These are phyloP conservation scores for Zygnema cylindricum DNA, from an alignment of 139 green algal species.

Conservation along the genomic window DNA sequence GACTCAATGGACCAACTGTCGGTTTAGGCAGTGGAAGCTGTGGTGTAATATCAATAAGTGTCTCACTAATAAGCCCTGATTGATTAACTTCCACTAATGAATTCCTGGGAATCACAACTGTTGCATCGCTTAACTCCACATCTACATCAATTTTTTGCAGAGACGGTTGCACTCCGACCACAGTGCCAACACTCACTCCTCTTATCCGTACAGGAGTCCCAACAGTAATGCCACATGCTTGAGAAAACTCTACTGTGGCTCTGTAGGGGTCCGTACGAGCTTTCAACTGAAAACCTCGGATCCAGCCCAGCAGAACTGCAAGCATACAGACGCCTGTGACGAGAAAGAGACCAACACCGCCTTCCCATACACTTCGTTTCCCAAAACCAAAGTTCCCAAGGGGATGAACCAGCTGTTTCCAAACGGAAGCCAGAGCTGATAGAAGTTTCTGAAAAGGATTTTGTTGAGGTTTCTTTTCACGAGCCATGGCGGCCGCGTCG, in stretches of 20 bases:
- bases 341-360: constrained; percentile 68
- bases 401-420: constrained; percentile 18
- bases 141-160: constrained; percentile 90
- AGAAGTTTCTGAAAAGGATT: neutral
- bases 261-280: constrained; percentile 57
- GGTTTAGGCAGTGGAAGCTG: constrained; percentile 79
- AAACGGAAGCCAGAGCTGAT: neutral
- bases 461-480: neutral
- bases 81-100: constrained; percentile 96
- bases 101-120: constrained; percentile 91
- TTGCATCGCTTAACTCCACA: constrained; percentile 83
- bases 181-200: constrained; percentile 83
- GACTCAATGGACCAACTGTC: constrained; percentile 75
- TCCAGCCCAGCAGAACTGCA: constrained; percentile 55
- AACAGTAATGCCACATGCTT: constrained; percentile 93
- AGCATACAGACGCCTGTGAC: constrained; percentile 55
- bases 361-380: constrained; percentile 62
- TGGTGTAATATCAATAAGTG: constrained; percentile 96
- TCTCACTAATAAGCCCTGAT: constrained; percentile 91
- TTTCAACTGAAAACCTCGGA: constrained; percentile 54
- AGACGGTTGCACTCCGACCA: constrained; percentile 85
- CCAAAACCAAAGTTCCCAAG: constrained; percentile 70
- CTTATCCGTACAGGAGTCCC: constrained; percentile 89
- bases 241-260: constrained; percentile 76
- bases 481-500: neutral